These are phyloP conservation scores for Globisporangium acanthophoron DNA, from an alignment of 352 stramenopile genomes.

Conservation along the genomic window DNA sequence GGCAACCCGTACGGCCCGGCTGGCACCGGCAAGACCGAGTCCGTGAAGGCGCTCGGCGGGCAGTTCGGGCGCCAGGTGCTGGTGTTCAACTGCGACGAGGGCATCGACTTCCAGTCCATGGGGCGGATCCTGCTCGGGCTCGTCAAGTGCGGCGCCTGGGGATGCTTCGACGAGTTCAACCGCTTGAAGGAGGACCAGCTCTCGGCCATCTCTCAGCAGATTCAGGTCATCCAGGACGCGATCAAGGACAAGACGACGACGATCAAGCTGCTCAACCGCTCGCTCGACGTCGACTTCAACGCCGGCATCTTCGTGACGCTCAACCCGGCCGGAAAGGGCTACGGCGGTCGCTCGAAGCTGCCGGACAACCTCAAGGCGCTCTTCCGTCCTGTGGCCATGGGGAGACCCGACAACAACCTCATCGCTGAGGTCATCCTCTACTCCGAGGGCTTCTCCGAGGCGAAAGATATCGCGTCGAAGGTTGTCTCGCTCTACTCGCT, in stretches of 20 bases:
- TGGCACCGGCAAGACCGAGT: conserved; percentile 94
- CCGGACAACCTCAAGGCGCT: conserved; percentile 94
- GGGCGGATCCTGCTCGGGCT: conserved; percentile 94
- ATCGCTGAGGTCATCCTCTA: conserved; percentile 93
- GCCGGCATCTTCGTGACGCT: conserved; percentile 95
- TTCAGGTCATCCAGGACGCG: conserved; percentile 93
- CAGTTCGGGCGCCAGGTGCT: conserved; percentile 90
- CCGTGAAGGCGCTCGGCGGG: conserved; percentile 90
- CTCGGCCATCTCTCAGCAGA: conserved; percentile 92
- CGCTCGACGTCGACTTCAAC: conserved; percentile 90
- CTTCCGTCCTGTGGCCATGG: conserved; percentile 93
- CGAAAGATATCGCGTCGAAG: conserved; percentile 88
- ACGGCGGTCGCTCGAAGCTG: conserved; percentile 89
- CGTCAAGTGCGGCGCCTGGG: conserved; percentile 93
- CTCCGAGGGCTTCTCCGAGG: conserved; percentile 88
- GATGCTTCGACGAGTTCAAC: conserved; percentile 98
- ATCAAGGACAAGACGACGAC: conserved; percentile 80
- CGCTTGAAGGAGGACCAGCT: conserved; percentile 93
- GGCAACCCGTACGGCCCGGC: conserved; percentile 93
- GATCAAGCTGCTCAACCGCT: conserved; percentile 80
- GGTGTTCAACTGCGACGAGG: conserved; percentile 94
- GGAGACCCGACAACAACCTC: conserved; percentile 88
- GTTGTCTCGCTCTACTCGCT: conserved; percentile 91
- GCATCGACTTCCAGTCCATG: conserved; percentile 94
- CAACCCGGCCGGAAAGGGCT: conserved; percentile 92